Conservation (phyloP, 805 yeast genomes). For the Yamadazyma sp. region DNA sequence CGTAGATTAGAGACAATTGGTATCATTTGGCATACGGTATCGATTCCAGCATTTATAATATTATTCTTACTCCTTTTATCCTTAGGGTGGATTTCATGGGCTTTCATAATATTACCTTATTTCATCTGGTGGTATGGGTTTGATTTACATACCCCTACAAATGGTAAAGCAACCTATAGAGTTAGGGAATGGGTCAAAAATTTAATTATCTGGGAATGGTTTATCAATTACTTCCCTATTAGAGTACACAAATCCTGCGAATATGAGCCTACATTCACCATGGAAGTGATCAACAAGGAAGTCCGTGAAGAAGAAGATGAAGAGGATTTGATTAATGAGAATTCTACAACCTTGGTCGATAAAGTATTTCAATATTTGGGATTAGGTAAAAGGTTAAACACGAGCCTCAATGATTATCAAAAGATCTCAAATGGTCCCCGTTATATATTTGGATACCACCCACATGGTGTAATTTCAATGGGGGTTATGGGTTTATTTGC, state of each 20-base stretch:
- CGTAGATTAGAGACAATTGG: slow-evolving; percentile 65
- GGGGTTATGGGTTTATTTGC: slow-evolving; percentile 85
- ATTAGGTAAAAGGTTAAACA: slow-evolving; percentile 36
- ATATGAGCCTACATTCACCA: slow-evolving; percentile 68
- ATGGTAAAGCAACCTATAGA: slow-evolving; percentile 65
- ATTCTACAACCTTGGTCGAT: slow-evolving; percentile 34
- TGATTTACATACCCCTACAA: slow-evolving; percentile 67
- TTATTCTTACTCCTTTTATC: slow-evolving; percentile 49
- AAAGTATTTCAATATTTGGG: slow-evolving; percentile 33
- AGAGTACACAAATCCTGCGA: slow-evolving; percentile 62
- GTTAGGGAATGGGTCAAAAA: slow-evolving; percentile 56
- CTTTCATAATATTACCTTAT: slow-evolving; percentile 59
- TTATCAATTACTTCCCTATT: slow-evolving; percentile 79
- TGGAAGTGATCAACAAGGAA: slow-evolving; percentile 23
- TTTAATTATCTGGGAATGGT: slow-evolving; percentile 62
- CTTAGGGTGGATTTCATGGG: slow-evolving; percentile 65
- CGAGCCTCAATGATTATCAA: slow-evolving; percentile 14
- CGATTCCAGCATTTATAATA: slow-evolving; percentile 58
- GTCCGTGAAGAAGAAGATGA: slow-evolving; percentile 32
- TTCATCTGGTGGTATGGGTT: slow-evolving; percentile 49
- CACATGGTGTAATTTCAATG: slow-evolving; percentile 93
- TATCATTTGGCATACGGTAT: slow-evolving; percentile 69
- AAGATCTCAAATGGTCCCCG: slow-evolving; percentile 57
- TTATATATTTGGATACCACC: slow-evolving; percentile 91
- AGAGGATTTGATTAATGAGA: slow-evolving; percentile 40